phyloP scores from a whole-genome alignment of 805 yeast genomes.

The Cyberlindnera euphorbiiphila region DNA sequence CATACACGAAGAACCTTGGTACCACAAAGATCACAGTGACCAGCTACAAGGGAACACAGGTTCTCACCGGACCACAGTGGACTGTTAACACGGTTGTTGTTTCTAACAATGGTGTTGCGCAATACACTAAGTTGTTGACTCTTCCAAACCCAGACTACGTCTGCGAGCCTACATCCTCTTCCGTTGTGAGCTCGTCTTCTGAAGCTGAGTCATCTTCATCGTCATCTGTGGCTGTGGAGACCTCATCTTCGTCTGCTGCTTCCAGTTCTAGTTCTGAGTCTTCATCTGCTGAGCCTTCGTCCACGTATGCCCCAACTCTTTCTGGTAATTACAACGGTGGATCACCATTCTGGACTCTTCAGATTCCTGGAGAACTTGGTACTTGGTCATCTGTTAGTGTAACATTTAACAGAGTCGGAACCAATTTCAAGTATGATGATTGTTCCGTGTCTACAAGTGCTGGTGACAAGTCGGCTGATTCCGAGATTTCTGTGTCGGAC shows the following conservation, averaged over 20 bases:
- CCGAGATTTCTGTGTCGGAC: conserved; percentile 1
- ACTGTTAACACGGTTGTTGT: too few relatives aligned
- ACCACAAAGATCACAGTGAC: too few relatives aligned
- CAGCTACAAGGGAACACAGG: too few relatives aligned
- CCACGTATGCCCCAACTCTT: conserved; percentile 12
- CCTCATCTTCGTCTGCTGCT: conserved; percentile 7
- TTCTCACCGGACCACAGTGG: too few relatives aligned
- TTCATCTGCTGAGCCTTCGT: conserved; percentile 1
- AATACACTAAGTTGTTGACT: too few relatives aligned
- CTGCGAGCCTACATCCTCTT: too few relatives aligned
- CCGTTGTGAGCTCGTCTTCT: conserved; percentile 8
- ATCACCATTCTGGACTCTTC: conserved; percentile 6
- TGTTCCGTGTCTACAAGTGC: not conserved
- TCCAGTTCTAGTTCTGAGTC: too few relatives aligned
- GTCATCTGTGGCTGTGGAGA: too few relatives aligned
- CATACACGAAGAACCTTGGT: too few relatives aligned
- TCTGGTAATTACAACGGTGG: conserved; percentile 16
- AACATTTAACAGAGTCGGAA: conserved; percentile 9
- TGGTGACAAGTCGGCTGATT: conserved; percentile 8
- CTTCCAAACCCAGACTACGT: too few relatives aligned
- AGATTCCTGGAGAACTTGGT: conserved; percentile 20
- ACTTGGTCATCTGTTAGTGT: conserved; percentile 19
- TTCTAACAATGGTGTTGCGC: too few relatives aligned
- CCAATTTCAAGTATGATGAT: conserved; percentile 12
- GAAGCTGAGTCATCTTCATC: conserved; percentile 1